phyloP scores from a whole-genome alignment of 345 rosid species.

The Atalantia buxifolia region DNA sequence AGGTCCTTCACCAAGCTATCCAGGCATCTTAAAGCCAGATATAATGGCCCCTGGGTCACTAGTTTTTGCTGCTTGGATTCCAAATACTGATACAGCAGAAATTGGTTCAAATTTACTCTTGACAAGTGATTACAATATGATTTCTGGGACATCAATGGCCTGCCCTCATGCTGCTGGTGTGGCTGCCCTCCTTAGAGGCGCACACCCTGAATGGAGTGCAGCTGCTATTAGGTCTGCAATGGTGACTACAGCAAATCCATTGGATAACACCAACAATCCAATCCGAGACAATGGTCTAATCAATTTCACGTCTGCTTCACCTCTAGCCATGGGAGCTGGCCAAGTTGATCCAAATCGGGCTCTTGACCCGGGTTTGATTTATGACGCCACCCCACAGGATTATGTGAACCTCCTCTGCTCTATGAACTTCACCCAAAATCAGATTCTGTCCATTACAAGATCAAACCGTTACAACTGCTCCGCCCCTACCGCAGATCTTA shows the following conservation, averaged over 20 bases:
- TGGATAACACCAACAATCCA: slow-evolving; percentile 32
- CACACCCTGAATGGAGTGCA: slow-evolving; percentile 51
- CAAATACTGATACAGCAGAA: not conserved
- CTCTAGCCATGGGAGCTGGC: slow-evolving; percentile 46
- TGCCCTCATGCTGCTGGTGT: slow-evolving; percentile 55
- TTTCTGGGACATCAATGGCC: slow-evolving; percentile 64
- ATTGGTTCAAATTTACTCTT: slow-evolving; percentile 14
- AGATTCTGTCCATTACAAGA: slow-evolving; percentile 38
- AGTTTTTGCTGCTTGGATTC: slow-evolving; percentile 49
- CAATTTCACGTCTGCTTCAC: slow-evolving; percentile 23
- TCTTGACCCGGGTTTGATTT: slow-evolving; percentile 43
- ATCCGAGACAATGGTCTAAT: slow-evolving; percentile 21
- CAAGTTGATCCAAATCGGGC: slow-evolving; percentile 40
- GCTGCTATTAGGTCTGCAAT: slow-evolving; percentile 55
- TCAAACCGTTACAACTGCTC: slow-evolving; percentile 26
- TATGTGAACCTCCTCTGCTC: slow-evolving; percentile 36
- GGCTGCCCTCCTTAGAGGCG: slow-evolving; percentile 46
- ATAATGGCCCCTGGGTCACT: slow-evolving; percentile 51
- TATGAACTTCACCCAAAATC: slow-evolving; percentile 35
- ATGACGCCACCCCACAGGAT: slow-evolving; percentile 42
- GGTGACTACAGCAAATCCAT: slow-evolving; percentile 44
- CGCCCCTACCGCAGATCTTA: slow-evolving; percentile 32
- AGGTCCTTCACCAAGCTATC: slow-evolving; percentile 50
- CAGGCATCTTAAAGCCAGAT: slow-evolving; percentile 52
- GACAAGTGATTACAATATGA: slow-evolving; percentile 33